Base-by-base conservation (phyloP, 192 early-diverging fungal species). In the Umbelopsis vinacea region DNA sequence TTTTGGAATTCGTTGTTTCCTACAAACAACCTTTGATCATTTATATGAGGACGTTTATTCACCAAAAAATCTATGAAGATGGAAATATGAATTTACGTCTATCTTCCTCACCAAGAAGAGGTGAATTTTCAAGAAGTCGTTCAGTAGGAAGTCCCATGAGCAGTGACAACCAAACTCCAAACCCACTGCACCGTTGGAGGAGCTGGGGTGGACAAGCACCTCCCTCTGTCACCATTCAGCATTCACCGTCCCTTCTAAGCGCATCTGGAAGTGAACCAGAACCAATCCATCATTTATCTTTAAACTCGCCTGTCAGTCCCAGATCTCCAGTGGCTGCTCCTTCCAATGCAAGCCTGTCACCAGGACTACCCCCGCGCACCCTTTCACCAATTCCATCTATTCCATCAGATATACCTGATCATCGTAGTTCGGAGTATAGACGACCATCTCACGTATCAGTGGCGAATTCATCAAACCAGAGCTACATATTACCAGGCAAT, bases 1-100 rank as follows among this genome's bases (percentile, higher is more conserved):
- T 88, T 57, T 74, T 86, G 10, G 87, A 88, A 66, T 84, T 86
- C 17, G 71, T 87, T 33, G 68, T 84, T 11, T 81, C 68, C 33
- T 85, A 82, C 33, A 82, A 80, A 26, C 72, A 79, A 3, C 87
- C 87, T 0, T 33, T 88, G n/a, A 69, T 84, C 53, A 54, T 83
- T 22, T 81, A 80, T 71, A 69, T 87, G 57, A 73, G 76, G 60
- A 81, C 82, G 0, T 84, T 81, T 57, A 71, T 87, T 1, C 57
- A 77, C 15, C 79, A 84, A 17, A 78, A 79, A 24, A 43, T 87
- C 14, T 80, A 73, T 23, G 55, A 79, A 67, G 57, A 76, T 5
- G 69, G 75, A 29, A 52, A 66, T 46, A 15, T 45, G 11, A 46
- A 55, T 29, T 63, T 52, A 2, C 74, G 74, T 4, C 19, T 24